Evolutionary conservation across 768 basidiomycete genomes (phyloP), one percentile per base, ranked within the genome.

Genomic region (Kondoa subrosea): DNA sequence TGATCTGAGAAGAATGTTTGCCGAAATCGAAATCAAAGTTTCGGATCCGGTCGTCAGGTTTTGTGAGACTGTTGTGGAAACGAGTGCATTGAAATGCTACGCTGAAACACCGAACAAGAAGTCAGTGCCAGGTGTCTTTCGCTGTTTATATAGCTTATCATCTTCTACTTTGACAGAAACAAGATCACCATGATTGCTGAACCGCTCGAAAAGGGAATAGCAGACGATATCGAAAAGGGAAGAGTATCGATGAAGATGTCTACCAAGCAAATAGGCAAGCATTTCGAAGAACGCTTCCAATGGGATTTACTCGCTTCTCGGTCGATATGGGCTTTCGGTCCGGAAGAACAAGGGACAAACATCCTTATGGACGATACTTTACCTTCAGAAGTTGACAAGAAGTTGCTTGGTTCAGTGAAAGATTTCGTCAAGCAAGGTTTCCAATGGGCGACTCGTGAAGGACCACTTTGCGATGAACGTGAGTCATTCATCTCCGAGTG

Each of bases 321-420:
- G 68, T 96, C 92, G 73, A 95, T 99, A 80, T 99, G 95, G 95
- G 91, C 95, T 26, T 99, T 99, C 78, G 95, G 95, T 25, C 95
- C 95, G 1, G 91, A 97, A 72, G 93, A 96, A 58, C 86, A 84
- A 70, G 95, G 95, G 0, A 84, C 93, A 8, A 99, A 99, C 77
- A 83, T 93, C 70, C 80, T 97, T 57, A 79, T 97, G 72, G 93
- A 99, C 75, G 95, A 99, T 75, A 97, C 95, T 1, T 79, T 99
- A 21, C 95, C 95, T 2, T 91, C 88, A 3, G 89, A 93, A 86
- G 84, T 95, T 57, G 93, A 99, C 79, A 95, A 95, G 79, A 96
- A 92, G 76, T 74, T 91, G 65, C 79, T 99, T 64, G 84, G 82
- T 34, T 86, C 87, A 3, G 89, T 96, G 66, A 92, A 85, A 78